phyloP scores from a whole-genome alignment of 2,329 filamentous ascomycete genomes.

The Cercospora beticola region DNA sequence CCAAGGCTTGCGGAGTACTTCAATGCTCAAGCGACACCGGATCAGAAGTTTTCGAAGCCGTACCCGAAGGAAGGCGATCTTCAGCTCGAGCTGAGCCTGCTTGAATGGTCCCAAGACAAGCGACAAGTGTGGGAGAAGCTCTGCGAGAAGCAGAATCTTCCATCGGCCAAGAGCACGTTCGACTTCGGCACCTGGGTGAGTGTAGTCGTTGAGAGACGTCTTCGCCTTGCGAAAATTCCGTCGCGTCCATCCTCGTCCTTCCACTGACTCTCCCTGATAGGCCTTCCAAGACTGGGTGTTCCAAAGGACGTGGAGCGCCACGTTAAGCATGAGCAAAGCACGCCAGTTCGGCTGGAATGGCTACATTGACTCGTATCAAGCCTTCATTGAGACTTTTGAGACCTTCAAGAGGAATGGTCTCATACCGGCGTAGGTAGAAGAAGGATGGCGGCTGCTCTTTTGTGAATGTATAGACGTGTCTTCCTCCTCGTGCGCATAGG shows the following conservation, averaged over 20 bases:
- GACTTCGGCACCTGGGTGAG: slow-evolving; percentile 47
- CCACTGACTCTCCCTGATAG: too few species aligned
- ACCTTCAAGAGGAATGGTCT: neutral
- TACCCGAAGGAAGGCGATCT: slow-evolving; percentile 36
- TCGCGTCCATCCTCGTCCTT: too few species aligned
- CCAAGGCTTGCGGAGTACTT: slow-evolving; percentile 41
- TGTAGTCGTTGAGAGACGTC: too few species aligned
- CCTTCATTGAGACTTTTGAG: neutral
- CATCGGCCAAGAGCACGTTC: slow-evolving; percentile 37
- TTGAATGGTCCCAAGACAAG: slow-evolving; percentile 44
- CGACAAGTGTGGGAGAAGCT: slow-evolving; percentile 44
- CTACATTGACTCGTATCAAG: slow-evolving; percentile 23
- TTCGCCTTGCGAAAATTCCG: too few species aligned
- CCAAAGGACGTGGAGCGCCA: slow-evolving; percentile 44
- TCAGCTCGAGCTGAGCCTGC: slow-evolving; percentile 43
- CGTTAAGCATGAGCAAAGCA: slow-evolving; percentile 49
- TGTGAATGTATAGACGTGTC: too few species aligned
- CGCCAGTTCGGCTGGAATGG: slow-evolving; percentile 48
- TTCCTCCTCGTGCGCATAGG: too few species aligned
- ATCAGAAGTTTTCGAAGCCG: slow-evolving; percentile 1
- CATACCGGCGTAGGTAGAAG: neutral
- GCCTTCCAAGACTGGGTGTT: slow-evolving; percentile 41
- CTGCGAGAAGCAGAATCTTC: slow-evolving; percentile 34
- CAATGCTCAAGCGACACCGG: neutral
- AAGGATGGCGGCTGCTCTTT: too few species aligned